Conservation (phyloP, 441 rosid genomes). For the Corymbia citriodora region DNA sequence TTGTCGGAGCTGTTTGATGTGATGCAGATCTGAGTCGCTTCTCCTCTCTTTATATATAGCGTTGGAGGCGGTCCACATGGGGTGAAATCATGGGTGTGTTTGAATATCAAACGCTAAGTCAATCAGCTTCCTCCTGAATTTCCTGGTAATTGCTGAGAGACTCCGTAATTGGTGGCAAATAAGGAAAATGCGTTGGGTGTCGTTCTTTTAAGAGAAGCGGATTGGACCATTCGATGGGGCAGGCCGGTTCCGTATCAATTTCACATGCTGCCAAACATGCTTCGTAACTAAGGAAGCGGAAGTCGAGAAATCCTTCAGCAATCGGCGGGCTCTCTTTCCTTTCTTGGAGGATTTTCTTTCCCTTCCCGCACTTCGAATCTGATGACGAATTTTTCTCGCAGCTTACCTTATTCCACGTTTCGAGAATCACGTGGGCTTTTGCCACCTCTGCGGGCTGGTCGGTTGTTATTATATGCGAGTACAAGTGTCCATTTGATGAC, state of each 20-base stretch:
- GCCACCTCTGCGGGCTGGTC: neutral
- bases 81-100: neutral
- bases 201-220: neutral
- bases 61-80: neutral
- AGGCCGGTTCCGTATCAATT: neutral
- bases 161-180: neutral
- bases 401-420: neutral
- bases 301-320: neutral
- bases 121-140: neutral
- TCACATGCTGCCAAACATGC: neutral
- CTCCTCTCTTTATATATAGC: neutral
- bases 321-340: neutral
- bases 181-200: neutral
- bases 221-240: neutral
- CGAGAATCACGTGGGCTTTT: neutral
- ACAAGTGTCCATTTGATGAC: neutral
- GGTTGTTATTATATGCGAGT: neutral
- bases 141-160: neutral
- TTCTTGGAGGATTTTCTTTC: neutral
- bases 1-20: neutral
- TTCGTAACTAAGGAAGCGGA: neutral
- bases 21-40: neutral
- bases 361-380: neutral
- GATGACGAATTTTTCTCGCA: neutral
- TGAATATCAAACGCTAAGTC: neutral